These are phyloP conservation scores for Berberis vulgaris DNA, from an alignment of 164 flowering plant genomes.

Conservation along the genomic window DNA sequence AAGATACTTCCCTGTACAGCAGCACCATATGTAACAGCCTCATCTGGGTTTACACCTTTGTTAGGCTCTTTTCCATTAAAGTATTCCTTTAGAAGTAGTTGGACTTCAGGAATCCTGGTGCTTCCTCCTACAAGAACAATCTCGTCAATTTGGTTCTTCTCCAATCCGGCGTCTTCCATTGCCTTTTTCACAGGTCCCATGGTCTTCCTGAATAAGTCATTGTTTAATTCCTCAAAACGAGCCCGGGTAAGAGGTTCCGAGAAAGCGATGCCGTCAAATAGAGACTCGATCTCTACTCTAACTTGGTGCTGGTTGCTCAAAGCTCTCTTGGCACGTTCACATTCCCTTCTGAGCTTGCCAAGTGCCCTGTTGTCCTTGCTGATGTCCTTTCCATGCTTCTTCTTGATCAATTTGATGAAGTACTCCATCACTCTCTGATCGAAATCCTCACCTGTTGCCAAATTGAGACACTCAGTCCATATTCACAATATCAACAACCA, in stretches of 20 bases:
- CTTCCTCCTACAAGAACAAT: constrained; percentile 96
- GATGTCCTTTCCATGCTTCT: constrained; percentile 44
- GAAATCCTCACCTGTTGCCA: constrained; percentile 75
- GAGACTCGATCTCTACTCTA: constrained; percentile 83
- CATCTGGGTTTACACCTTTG: constrained; percentile 96
- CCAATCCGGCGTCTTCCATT: constrained; percentile 81
- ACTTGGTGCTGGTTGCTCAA: constrained; percentile 89
- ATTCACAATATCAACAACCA: background rate
- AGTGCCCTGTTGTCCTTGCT: constrained; percentile 94
- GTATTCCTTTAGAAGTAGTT: constrained; percentile 78
- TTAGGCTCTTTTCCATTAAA: constrained; percentile 92
- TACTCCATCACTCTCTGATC: constrained; percentile 79
- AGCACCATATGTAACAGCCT: constrained; percentile 92
- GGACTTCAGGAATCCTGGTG: constrained; percentile 90
- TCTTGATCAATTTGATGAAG: no score
- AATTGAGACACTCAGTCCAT: background rate
- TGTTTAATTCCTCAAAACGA: constrained; percentile 37
- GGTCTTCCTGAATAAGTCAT: no score
- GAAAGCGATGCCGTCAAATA: constrained; percentile 67
- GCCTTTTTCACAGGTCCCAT: constrained; percentile 90
- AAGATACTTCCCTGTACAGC: constrained; percentile 88
- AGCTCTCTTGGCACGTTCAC: constrained; percentile 31
- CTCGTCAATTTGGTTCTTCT: constrained; percentile 79
- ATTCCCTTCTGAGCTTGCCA: constrained; percentile 76
- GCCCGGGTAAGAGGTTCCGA: constrained; percentile 86